These are phyloP conservation scores for Paramarasmius palmivorus DNA, from an alignment of 1,284 basidiomycete genomes.

Conservation along the genomic window DNA sequence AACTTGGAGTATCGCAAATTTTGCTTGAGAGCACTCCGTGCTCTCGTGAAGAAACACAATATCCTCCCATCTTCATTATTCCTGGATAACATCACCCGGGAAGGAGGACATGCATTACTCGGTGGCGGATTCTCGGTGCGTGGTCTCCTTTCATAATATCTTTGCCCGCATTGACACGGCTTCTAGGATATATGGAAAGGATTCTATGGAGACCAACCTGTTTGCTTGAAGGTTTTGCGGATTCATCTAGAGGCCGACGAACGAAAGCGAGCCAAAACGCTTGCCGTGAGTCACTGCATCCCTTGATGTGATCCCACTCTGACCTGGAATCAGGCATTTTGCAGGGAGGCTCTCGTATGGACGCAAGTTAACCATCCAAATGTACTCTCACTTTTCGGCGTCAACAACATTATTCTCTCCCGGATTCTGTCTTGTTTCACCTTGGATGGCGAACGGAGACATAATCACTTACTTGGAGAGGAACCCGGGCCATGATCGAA, in stretches of 20 bases:
- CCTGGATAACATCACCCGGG: neutral
- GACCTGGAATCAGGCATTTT: slow-evolving; percentile 5
- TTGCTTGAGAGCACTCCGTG: neutral
- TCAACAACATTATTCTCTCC: slow-evolving; percentile 9
- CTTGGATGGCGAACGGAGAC: slow-evolving; percentile 16
- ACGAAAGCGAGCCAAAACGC: too few relatives aligned
- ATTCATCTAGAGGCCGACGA: too few relatives aligned
- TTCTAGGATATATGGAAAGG: too few relatives aligned
- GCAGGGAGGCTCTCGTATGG: slow-evolving; percentile 15
- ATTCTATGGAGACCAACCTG: too few relatives aligned
- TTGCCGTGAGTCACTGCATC: too few relatives aligned
- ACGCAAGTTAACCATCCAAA: slow-evolving; percentile 15
- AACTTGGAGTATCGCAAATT: neutral
- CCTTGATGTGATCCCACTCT: neutral
- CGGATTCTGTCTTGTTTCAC: slow-evolving; percentile 14
- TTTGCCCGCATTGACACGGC: too few relatives aligned
- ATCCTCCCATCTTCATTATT: neutral
- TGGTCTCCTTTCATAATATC: too few relatives aligned
- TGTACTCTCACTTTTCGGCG: slow-evolving; percentile 14
- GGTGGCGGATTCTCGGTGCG: neutral
- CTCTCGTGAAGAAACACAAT: neutral
- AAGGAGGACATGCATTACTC: neutral
- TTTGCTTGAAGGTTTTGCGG: too few relatives aligned
- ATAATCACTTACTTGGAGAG: slow-evolving; percentile 8
- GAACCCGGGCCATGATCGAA: slow-evolving; percentile 9